Evolutionary conservation across 2,329 filamentous ascomycete genomes (phyloP).

Genomic region (Arachnomyces sp.): DNA sequence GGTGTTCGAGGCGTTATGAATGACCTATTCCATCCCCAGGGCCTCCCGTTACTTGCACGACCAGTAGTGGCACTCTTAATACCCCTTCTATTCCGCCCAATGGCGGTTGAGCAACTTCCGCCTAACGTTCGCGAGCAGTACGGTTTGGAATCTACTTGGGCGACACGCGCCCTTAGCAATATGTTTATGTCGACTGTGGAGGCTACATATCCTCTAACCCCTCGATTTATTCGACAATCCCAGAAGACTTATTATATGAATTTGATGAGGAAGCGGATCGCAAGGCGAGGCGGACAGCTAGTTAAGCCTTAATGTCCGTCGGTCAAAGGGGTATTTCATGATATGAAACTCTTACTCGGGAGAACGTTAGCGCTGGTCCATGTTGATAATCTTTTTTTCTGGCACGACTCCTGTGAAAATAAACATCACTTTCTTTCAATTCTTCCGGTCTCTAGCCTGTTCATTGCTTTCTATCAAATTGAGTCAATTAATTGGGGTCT

Average conservation of each 20-base stretch:
- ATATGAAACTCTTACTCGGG: too few relatives aligned
- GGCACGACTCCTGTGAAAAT: too few relatives aligned
- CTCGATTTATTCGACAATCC: background rate
- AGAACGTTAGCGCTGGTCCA: too few relatives aligned
- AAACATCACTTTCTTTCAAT: too few relatives aligned
- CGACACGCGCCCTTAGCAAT: background rate
- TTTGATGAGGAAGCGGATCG: background rate
- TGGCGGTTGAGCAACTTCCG: conserved; percentile 1
- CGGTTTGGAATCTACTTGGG: background rate
- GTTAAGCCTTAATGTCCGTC: background rate
- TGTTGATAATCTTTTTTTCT: too few relatives aligned
- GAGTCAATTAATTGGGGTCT: too few relatives aligned
- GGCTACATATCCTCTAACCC: background rate
- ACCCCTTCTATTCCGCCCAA: background rate
- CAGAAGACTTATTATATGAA: conserved; percentile 2
- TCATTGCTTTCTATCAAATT: too few relatives aligned
- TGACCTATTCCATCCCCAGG: conserved; percentile 1
- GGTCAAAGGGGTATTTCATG: too few relatives aligned
- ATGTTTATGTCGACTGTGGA: background rate
- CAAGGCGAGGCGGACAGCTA: background rate
- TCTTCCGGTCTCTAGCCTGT: too few relatives aligned
- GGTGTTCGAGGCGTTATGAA: background rate
- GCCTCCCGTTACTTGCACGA: background rate
- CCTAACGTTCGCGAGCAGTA: background rate
- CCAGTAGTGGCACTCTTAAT: background rate